Evolutionary conservation across 352 stramenopile species (phyloP), one percentile per base, ranked within the genome.

Genomic region (Phytophthora capsici): DNA sequence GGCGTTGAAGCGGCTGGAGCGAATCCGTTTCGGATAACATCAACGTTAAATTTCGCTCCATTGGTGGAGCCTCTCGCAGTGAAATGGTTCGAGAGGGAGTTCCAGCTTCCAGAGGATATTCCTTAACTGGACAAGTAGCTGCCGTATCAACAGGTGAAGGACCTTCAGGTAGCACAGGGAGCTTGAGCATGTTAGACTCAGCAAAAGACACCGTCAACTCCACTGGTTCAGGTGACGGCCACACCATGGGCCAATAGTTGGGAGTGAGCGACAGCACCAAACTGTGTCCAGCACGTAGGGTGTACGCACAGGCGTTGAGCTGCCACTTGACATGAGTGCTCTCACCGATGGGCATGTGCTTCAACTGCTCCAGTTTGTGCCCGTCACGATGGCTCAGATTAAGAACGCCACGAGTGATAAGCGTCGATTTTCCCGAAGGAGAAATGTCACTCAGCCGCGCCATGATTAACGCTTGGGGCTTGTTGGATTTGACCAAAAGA

Each of bases 231-330:
- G 74, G 77, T 14, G 77, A 85, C 5, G 77, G 74, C 77, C 77
- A 83, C 2, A 83, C 45, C 57, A 85, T 77, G 17, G 77, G 77
- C 74, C 77, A 85, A 66, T 85, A 85, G 52, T 75, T 75, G 17
- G 77, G 63, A 16, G 74, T 82, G 32, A 85, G 45, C 2, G 71
- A 67, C 8, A 85, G 44, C 49, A 78, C 28, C 25, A 85, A 47
- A n/a, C 41, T 54, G 44, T 83, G 73, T 4, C 77, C 71, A 1
- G 38, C 25, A 20, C 64, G 37, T 1, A 85, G 44, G 3, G 63
- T 71, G 55, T 85, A 85, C 1, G 77, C 74, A 36, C 77, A 85
- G 12, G 64, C 67, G 46, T 85, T 85, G 30, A 85, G 74, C 47
- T 75, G 63, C 68, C 66, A 76, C 3, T 38, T 53, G 7, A 85